Percentiles rank a stretch among this genome's conserved stretches.
Evolutionary conservation across 768 basidiomycete species (phyloP).

Genomic region (Mycena alexandri): DNA sequence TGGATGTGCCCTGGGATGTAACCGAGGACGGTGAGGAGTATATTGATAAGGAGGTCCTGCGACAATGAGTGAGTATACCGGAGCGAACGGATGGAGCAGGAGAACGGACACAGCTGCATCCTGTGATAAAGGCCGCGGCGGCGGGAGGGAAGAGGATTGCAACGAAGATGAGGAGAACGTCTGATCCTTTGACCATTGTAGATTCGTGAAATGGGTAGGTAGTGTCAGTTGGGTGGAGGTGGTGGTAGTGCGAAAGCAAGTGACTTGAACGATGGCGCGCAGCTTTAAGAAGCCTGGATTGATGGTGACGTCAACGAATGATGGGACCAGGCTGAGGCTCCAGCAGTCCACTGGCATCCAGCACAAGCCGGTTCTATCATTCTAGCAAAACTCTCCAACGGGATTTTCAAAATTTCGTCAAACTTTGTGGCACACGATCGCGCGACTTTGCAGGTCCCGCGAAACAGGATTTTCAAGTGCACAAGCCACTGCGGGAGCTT

Average conservation of each 20-base stretch:
- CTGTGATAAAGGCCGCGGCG: constrained; percentile 72
- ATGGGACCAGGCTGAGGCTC: too few species aligned
- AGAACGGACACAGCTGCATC: too few species aligned
- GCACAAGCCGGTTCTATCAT: too few species aligned
- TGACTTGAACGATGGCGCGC: background rate
- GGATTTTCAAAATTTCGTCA: too few species aligned
- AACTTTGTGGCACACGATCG: too few species aligned
- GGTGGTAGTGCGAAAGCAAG: constrained; percentile 25
- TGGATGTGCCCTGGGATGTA: constrained; percentile 83
- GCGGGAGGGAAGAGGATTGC: constrained; percentile 41
- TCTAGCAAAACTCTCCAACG: too few species aligned
- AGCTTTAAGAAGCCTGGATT: constrained; percentile 4
- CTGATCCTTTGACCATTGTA: constrained; percentile 72
- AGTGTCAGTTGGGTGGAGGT: background rate
- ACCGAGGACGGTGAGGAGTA: constrained; percentile 81
- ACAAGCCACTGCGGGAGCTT: too few species aligned
- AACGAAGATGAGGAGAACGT: constrained; percentile 84
- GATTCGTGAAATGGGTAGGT: constrained; percentile 1
- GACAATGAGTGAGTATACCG: too few species aligned
- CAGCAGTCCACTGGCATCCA: too few species aligned
- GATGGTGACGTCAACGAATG: constrained; percentile 12
- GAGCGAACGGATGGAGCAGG: too few species aligned
- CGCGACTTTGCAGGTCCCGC: too few species aligned
- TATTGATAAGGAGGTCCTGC: constrained; percentile 84
- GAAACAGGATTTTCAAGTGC: too few species aligned